Evolutionary conservation across 2,329 filamentous ascomycete species (phyloP), one percentile per base, ranked within the genome.

Genomic region (Fusarium austroafricanum): DNA sequence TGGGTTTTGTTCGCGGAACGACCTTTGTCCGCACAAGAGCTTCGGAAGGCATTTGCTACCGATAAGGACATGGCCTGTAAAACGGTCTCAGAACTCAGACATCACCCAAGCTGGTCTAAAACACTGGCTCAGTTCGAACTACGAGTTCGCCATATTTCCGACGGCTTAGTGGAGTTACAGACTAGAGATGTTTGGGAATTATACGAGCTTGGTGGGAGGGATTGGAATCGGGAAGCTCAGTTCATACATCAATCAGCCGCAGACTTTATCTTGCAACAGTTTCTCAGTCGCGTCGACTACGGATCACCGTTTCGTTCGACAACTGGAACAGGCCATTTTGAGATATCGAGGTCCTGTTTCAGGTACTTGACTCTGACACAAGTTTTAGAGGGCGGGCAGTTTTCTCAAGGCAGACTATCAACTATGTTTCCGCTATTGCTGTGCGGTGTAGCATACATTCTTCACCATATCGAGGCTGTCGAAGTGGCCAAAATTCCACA

Each of bases 381-480:
- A 2, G 18, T 55, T 0, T 8, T 58, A 0, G 4, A 14, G 1
- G 5, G 23, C 0, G 12, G 10, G 1, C 0, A 0, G 0, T 2
- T 55, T n/a, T 15, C 49, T 0, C 8, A 50, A 5, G 2, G 10
- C 1, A 10, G 28, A 0, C 31, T 58, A 0, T 58, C 55, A 15
- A 17, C 6, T 0, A 21, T 3, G 0, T 58, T 58, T 2, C 55
- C 55, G 0, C 3, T 58, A 1, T 7, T 55, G 11, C 33, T 33
- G 11, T 58, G 45, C 1, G 49, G 18, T 1, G 6, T 45, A 1
- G 1, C 31, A 12, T 55, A 15, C 17, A 2, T 58, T 1, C 10
- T 58, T 0, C 0, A 2, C 0, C 50, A 58, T n/a, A 4, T 58
- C 3, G 2, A 0, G 3, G 18, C 6, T 0, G 39, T 40, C n/a